These are phyloP conservation scores for Lactifluus subvellereus DNA, from an alignment of 768 basidiomycete species.

Conservation along the genomic window DNA sequence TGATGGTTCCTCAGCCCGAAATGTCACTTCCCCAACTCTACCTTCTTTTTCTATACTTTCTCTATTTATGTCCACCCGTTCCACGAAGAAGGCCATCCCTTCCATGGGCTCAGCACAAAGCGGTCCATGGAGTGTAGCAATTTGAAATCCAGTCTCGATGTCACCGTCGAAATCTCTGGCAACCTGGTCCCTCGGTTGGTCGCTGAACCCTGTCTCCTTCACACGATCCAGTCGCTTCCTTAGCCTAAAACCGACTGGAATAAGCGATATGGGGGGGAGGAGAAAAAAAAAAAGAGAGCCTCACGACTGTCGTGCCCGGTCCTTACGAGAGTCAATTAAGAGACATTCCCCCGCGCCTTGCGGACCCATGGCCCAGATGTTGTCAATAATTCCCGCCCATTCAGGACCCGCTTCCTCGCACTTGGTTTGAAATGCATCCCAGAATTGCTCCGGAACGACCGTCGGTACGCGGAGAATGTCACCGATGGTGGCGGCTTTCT, in stretches of 20 bases:
- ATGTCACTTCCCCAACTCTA: slow-evolving; percentile 31
- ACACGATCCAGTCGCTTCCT: slow-evolving; percentile 42
- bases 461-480: slow-evolving; percentile 57
- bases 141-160: slow-evolving; percentile 91
- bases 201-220: slow-evolving; percentile 31
- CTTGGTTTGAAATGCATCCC: slow-evolving; percentile 58
- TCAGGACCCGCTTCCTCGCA: slow-evolving; percentile 66
- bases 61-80: slow-evolving; percentile 59
- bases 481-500: slow-evolving; percentile 45
- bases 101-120: slow-evolving; percentile 93
- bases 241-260: slow-evolving; percentile 37
- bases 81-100: slow-evolving; percentile 88
- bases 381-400: slow-evolving; percentile 68
- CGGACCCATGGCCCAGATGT: slow-evolving; percentile 90
- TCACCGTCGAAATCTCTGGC: slow-evolving; percentile 67
- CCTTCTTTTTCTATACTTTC: slow-evolving; percentile 60
- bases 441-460: slow-evolving; percentile 73
- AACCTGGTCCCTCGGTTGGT: slow-evolving; percentile 25
- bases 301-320: slow-evolving; percentile 47
- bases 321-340: slow-evolving; percentile 65
- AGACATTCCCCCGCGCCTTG: slow-evolving; percentile 82
- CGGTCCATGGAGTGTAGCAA: slow-evolving; percentile 91
- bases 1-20: not conserved
- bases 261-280: slow-evolving; percentile 2
- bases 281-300: slow-evolving; percentile 29